Conservation (phyloP, 2,329 filamentous ascomycete species). For the Chrysoporthe deuterocubensis region DNA sequence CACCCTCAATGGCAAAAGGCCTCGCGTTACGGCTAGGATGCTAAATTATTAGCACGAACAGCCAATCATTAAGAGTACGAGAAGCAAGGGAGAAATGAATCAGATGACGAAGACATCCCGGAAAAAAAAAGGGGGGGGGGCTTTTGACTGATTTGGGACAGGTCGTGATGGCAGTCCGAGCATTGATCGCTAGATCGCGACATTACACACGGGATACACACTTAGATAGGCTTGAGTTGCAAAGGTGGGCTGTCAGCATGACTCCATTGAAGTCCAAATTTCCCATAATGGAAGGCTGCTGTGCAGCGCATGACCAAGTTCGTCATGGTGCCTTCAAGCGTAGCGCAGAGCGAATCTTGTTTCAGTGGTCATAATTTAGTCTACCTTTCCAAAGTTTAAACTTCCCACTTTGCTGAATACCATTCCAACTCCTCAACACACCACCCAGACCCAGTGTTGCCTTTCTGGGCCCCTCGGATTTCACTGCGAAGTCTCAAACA, state of each 20-base stretch:
- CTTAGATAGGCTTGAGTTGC: not conserved
- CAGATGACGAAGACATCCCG: too few species aligned
- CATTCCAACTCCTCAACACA: not conserved
- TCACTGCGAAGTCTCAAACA: slow-evolving; percentile 4
- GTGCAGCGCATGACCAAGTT: not conserved
- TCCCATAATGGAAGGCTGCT: not conserved
- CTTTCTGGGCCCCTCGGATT: not conserved
- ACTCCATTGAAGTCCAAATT: not conserved
- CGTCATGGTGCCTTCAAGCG: not conserved
- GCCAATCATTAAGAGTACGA: too few species aligned
- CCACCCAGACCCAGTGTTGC: not conserved
- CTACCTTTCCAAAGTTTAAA: not conserved
- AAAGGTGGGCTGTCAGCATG: not conserved
- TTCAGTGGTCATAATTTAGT: not conserved
- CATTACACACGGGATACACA: too few species aligned
- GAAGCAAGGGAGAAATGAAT: too few species aligned
- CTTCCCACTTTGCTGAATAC: not conserved
- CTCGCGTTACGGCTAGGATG: too few species aligned
- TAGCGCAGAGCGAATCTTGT: not conserved
- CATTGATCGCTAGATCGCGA: too few species aligned
- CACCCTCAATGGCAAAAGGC: too few species aligned
- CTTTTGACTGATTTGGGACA: too few species aligned
- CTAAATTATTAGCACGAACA: too few species aligned
- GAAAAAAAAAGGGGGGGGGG: too few species aligned
- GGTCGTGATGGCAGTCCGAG: too few species aligned